These are phyloP conservation scores for Ceratobasidium sp. DNA, from an alignment of 1,284 basidiomycete genomes.

Conservation along the genomic window DNA sequence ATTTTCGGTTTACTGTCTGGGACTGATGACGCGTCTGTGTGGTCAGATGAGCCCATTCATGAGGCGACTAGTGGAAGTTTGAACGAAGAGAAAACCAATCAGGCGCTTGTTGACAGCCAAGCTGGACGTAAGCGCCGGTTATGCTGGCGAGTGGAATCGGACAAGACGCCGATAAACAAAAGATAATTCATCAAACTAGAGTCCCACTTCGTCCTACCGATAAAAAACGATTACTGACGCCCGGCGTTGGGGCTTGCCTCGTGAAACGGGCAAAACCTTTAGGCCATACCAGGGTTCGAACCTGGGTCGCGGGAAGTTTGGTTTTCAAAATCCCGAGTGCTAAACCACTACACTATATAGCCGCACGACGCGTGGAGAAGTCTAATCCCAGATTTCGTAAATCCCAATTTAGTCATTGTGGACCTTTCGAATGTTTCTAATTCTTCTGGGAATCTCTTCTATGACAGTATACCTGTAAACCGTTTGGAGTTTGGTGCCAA, in stretches of 20 bases:
- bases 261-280: neutral
- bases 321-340: conserved; percentile 34
- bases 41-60: conserved; percentile 16
- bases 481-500: no score
- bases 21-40: neutral
- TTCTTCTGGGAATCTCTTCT: neutral
- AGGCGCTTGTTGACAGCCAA: no score
- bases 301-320: conserved; percentile 14
- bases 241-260: neutral
- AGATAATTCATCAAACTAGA: no score
- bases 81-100: no score
- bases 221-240: no score
- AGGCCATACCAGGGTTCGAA: conserved; percentile 31
- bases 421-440: neutral
- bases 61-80: no score
- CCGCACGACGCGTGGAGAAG: neutral
- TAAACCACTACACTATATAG: conserved; percentile 36
- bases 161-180: no score
- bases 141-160: no score
- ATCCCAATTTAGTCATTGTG: neutral
- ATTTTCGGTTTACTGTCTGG: neutral
- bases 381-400: neutral
- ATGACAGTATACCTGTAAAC: neutral
- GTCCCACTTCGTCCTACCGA: no score
- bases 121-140: no score